Evolutionary conservation across 2,329 filamentous ascomycete genomes (phyloP).

Genomic region (Dactylellina parvicollis): DNA sequence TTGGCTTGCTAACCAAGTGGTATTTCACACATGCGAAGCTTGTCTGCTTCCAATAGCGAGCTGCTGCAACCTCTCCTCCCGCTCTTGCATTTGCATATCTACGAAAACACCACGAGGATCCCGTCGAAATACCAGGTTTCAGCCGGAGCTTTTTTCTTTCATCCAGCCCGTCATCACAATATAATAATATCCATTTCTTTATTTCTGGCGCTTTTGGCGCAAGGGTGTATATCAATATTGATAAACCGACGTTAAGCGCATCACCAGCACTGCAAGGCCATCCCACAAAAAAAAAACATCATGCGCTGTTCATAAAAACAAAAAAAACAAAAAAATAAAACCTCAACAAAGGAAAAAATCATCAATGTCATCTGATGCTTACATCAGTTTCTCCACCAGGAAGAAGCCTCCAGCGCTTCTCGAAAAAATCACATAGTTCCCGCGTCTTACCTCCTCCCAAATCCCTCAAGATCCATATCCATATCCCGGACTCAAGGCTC

Average conservation of each 20-base stretch:
- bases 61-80: background rate
- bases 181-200: conserved; percentile 9
- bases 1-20: background rate
- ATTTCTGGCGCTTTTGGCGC: conserved; percentile 25
- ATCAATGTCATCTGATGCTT: conserved; percentile 20
- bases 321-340: conserved; percentile 8
- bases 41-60: background rate
- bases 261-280: conserved; percentile 2
- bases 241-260: conserved; percentile 46
- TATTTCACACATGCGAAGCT: background rate
- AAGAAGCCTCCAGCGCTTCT: conserved; percentile 21
- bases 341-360: background rate
- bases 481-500: background rate
- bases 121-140: conserved; percentile 9
- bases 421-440: background rate
- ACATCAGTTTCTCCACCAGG: conserved; percentile 7
- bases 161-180: background rate
- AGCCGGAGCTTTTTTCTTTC: background rate
- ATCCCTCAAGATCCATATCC: conserved; percentile 42
- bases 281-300: conserved; percentile 9
- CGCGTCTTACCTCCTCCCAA: conserved; percentile 9
- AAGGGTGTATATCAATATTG: background rate
- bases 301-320: too few species aligned
- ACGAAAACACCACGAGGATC: conserved; percentile 9
- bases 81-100: conserved; percentile 10